phyloP scores from a whole-genome alignment of 768 basidiomycete genomes.

The Boletus reticuloceps region DNA sequence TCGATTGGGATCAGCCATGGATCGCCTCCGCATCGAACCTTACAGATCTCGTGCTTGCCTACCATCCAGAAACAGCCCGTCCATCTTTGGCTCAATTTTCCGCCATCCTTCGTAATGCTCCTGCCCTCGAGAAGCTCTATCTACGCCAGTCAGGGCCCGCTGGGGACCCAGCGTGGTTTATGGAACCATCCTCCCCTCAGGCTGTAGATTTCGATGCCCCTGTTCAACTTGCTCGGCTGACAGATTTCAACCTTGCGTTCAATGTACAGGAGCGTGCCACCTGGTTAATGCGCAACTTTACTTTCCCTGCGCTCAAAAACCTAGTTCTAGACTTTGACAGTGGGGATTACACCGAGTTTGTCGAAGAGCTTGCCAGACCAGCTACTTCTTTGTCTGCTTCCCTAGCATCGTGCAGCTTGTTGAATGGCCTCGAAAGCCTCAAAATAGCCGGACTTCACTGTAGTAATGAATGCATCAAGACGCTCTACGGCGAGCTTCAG shows the following conservation, averaged over 20 bases:
- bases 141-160: slow-evolving; percentile 59
- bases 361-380: slow-evolving; percentile 37
- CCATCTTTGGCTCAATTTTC: slow-evolving; percentile 55
- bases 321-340: slow-evolving; percentile 47
- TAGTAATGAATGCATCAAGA: slow-evolving; percentile 22
- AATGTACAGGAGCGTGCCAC: slow-evolving; percentile 44
- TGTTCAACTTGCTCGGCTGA: slow-evolving; percentile 29
- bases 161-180: slow-evolving; percentile 36
- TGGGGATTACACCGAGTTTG: slow-evolving; percentile 50
- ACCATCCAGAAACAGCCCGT: slow-evolving; percentile 60
- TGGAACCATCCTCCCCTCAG: slow-evolving; percentile 14
- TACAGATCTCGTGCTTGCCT: slow-evolving; percentile 55
- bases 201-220: slow-evolving; percentile 28
- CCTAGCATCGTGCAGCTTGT: slow-evolving; percentile 34
- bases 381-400: slow-evolving; percentile 26
- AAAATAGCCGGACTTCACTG: slow-evolving; percentile 53
- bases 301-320: slow-evolving; percentile 34
- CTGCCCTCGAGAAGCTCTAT: slow-evolving; percentile 51
- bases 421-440: slow-evolving; percentile 49
- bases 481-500: slow-evolving; percentile 45
- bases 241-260: slow-evolving; percentile 46
- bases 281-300: slow-evolving; percentile 21
- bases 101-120: slow-evolving; percentile 50
- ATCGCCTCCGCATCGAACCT: slow-evolving; percentile 32
- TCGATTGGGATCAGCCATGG: slow-evolving; percentile 57